Percentiles rank a stretch among this genome's conserved stretches.
These are phyloP conservation scores for Porogramme epimiltina DNA, from an alignment of 1,284 basidiomycete genomes.

Conservation along the genomic window DNA sequence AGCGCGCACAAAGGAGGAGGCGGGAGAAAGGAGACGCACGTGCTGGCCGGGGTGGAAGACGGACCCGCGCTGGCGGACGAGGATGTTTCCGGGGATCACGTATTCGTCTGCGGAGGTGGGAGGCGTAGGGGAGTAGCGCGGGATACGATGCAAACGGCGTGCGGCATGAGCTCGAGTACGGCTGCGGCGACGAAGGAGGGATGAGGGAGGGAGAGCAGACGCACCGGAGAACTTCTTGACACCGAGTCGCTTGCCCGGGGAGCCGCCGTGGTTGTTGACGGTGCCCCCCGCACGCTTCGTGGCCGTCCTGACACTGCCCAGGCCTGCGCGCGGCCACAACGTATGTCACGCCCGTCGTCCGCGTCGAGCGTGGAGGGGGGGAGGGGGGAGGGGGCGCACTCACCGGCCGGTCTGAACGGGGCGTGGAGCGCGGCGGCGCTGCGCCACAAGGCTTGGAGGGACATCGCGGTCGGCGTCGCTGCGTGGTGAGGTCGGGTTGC, in stretches of 20 bases:
- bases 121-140: neutral
- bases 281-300: conserved; percentile 95
- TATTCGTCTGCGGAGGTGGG: conserved; percentile 78
- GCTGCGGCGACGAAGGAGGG: neutral
- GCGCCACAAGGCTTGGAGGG: conserved; percentile 17
- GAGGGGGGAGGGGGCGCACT: no score
- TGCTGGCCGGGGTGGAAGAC: conserved; percentile 91
- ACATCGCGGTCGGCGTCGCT: conserved; percentile 7
- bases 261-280: conserved; percentile 88
- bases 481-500: no score
- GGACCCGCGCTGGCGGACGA: conserved; percentile 89
- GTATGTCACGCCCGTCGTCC: conserved; percentile 1
- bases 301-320: conserved; percentile 83
- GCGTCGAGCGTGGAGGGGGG: neutral
- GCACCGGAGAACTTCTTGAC: conserved; percentile 93
- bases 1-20: neutral
- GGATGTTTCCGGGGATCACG: conserved; percentile 91
- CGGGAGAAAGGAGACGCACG: conserved; percentile 45
- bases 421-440: conserved; percentile 15
- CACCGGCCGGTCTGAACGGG: conserved; percentile 17
- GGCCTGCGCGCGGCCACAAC: conserved; percentile 27
- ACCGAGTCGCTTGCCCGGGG: conserved; percentile 88
- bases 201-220: conserved; percentile 23
- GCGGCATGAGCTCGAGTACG: neutral
- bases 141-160: neutral